Evolutionary conservation across 192 early-diverging fungal genomes (phyloP).

Genomic region (Dispira simplex): DNA sequence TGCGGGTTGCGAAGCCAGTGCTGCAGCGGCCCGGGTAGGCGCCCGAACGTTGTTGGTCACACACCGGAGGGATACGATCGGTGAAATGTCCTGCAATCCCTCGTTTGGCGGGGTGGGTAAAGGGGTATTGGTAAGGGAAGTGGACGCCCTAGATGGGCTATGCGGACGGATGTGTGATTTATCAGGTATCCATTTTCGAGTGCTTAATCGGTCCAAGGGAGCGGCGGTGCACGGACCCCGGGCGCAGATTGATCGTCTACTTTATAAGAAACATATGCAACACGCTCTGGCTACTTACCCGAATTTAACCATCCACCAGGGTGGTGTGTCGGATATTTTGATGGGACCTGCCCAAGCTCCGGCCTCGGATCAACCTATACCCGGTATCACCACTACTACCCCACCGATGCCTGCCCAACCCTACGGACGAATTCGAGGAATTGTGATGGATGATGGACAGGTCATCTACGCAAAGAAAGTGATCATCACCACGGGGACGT

Average conservation of each 20-base stretch:
- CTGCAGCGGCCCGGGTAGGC: constrained; percentile 58
- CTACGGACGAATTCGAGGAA: constrained; percentile 25
- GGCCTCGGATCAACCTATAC: constrained; percentile 14
- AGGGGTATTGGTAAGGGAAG: constrained; percentile 60
- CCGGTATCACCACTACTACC: constrained; percentile 17
- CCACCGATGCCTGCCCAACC: constrained; percentile 15
- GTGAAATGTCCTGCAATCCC: constrained; percentile 81
- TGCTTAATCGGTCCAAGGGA: constrained; percentile 65
- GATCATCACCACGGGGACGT: constrained; percentile 69
- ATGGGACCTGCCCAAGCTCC: constrained; percentile 31
- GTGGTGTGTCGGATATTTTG: constrained; percentile 56
- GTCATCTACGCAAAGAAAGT: constrained; percentile 50
- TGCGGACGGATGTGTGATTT: constrained; percentile 63
- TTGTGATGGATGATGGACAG: constrained; percentile 50
- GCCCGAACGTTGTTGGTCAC: constrained; percentile 58
- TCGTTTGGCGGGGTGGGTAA: constrained; percentile 78
- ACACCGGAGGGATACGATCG: constrained; percentile 58
- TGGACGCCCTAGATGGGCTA: constrained; percentile 74
- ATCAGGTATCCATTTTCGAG: constrained; percentile 67
- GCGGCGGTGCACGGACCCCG: constrained; percentile 72
- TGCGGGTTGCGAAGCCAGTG: constrained; percentile 68
- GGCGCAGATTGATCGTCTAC: constrained; percentile 63
- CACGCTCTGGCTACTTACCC: constrained; percentile 39
- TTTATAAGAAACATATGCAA: constrained; percentile 66
- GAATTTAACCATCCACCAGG: constrained; percentile 48